Base-by-base conservation (phyloP, 352 stramenopile species). In the Aphanomyces stellatus region DNA sequence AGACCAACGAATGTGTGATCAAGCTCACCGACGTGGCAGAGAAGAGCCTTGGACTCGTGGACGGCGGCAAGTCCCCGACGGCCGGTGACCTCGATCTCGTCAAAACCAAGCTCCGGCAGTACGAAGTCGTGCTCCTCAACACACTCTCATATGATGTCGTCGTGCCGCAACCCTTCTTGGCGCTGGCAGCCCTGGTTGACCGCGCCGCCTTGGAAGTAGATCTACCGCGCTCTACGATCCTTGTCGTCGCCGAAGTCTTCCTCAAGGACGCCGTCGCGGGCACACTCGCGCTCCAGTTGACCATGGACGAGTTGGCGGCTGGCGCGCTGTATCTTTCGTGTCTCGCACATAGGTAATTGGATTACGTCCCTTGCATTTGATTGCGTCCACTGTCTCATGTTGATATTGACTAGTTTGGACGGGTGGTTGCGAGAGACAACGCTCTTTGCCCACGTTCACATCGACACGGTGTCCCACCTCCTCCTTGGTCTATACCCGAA, bases 1-100 rank as follows among this genome's bases (percentile, higher is more conserved):
- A 93, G 73, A 76, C 72, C 22, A 84, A 90, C 69, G 85, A 93
- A 37, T 90, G 89, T 68, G 74, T 80, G 1, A 80, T 93, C 55
- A 90, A 93, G 65, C 74, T 91, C 48, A 84, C 81, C 5, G 77
- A 87, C 51, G 70, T 93, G 55, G 90, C 85, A 49, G 85, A 93
- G 71, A 87, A 75, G 65, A 78, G 76, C 48, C 77, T 93, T 68
- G 90, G 77, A 49, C 51, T 93, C 33, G 63, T 90, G 51, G 69
- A 88, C 13, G 80, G 88, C 56, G 89, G 79, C 64, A 62, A 88
- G 19, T 74, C 89, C 43, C 69, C 89, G 22, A 65, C 87, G 35
- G 78, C 89, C 51, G 81, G 78, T 33, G 78, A 89, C 48, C 76
- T 93, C 25, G 85, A 91, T 60, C 73, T 71, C 1, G 87, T 85